A percentile compares a stretch with the other conserved stretches of the same genome.
Conservation (phyloP, 306 rosid species). For the Inga oerstediana region DNA sequence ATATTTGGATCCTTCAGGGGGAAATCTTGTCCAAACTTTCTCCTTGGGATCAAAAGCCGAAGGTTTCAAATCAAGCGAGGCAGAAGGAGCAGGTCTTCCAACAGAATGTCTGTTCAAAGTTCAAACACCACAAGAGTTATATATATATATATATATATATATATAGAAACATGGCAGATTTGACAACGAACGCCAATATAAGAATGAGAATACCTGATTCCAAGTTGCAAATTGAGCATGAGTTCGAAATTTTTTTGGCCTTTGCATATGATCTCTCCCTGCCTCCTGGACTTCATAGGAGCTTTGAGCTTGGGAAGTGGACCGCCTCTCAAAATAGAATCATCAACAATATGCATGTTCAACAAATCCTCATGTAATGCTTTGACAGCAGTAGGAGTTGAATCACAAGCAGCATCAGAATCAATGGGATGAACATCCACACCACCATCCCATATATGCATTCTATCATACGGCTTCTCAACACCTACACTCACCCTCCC, state of each 20-base stretch:
- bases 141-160: neutral
- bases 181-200: neutral
- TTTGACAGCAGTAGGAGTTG: conserved; percentile 41
- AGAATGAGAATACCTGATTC: conserved; percentile 61
- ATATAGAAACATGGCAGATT: conserved; percentile 1
- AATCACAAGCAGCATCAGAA: conserved; percentile 1
- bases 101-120: conserved; percentile 75
- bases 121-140: neutral
- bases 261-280: conserved; percentile 77
- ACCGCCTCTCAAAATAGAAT: conserved; percentile 21
- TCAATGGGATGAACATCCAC: conserved; percentile 21
- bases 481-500: conserved; percentile 66
- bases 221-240: conserved; percentile 90
- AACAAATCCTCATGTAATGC: conserved; percentile 47
- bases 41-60: conserved; percentile 93
- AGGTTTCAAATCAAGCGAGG: conserved; percentile 85
- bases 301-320: conserved; percentile 48
- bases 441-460: conserved; percentile 64
- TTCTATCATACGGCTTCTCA: conserved; percentile 67
- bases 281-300: conserved; percentile 61
- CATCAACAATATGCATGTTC: conserved; percentile 31
- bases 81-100: conserved; percentile 87
- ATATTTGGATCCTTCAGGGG: conserved; percentile 86
- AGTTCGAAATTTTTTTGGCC: conserved; percentile 92
- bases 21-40: conserved; percentile 92